A percentile compares a stretch with the other conserved stretches of the same genome.
phyloP scores from a whole-genome alignment of 108 stramenopile genomes.

The Seminavis robusta region DNA sequence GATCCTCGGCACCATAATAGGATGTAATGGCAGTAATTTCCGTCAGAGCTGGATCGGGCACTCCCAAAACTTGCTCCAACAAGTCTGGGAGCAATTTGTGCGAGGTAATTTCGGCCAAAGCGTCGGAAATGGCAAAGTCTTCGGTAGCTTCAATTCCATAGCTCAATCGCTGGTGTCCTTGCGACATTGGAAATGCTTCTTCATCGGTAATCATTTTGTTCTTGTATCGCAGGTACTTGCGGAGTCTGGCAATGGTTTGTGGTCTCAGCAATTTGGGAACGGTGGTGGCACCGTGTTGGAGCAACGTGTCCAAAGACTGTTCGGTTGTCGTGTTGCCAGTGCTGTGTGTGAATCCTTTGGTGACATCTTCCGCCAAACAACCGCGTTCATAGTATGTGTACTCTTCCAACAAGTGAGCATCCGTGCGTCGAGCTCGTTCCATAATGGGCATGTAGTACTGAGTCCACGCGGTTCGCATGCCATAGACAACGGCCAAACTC shows the following conservation, averaged over 20 bases:
- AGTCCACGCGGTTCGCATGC: neutral
- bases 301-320: conserved; percentile 8
- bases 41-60: conserved; percentile 40
- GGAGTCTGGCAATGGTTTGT: conserved; percentile 21
- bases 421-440: conserved; percentile 34
- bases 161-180: conserved; percentile 28
- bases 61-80: conserved; percentile 37
- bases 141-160: conserved; percentile 60
- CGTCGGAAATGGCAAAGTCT: conserved; percentile 36
- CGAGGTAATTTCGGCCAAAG: conserved; percentile 36
- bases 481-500: neutral
- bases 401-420: conserved; percentile 38
- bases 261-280: conserved; percentile 28
- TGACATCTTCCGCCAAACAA: conserved; percentile 35
- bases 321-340: neutral
- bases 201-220: conserved; percentile 32
- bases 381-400: conserved; percentile 50
- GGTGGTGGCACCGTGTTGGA: conserved; percentile 44
- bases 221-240: conserved; percentile 34
- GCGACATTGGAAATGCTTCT: conserved; percentile 37
- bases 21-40: conserved; percentile 62
- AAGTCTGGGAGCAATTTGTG: conserved; percentile 21
- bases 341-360: no score
- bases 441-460: conserved; percentile 38
- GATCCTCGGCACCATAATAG: conserved; percentile 25